phyloP scores from a whole-genome alignment of 345 rosid species.

The Euphorbia lathyris region DNA sequence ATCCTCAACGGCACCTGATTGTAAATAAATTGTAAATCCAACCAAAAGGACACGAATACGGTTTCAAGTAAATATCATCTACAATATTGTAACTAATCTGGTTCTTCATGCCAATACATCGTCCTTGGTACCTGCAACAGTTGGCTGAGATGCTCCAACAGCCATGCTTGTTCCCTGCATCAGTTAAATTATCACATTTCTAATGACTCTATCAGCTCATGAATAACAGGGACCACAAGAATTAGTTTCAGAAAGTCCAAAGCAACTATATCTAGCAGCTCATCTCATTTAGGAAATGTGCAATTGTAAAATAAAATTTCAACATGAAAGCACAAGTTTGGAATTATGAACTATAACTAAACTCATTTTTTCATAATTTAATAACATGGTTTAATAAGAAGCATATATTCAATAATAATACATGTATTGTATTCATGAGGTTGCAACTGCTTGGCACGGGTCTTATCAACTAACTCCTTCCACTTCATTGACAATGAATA shows the following conservation, averaged over 20 bases:
- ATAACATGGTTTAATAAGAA: not conserved
- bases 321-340: not conserved
- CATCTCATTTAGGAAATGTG: not conserved
- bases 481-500: conserved; percentile 91
- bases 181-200: not conserved
- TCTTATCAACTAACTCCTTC: conserved; percentile 96
- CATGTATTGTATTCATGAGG: conserved; percentile 91
- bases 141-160: conserved; percentile 86
- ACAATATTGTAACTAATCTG: conserved; percentile 66
- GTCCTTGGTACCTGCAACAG: conserved; percentile 77
- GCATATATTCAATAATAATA: conserved; percentile 15
- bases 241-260: not conserved
- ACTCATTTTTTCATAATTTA: not conserved
- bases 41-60: not conserved
- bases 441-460: conserved; percentile 91
- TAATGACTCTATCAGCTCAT: not conserved
- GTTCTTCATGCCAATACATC: conserved; percentile 85
- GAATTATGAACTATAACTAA: not conserved
- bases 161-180: conserved; percentile 98
- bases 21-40: not conserved
- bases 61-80: conserved; percentile 12
- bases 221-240: not conserved
- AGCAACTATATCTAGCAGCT: not conserved
- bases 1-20: too few species aligned
- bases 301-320: not conserved